A percentile compares a stretch with the other conserved stretches of the same genome.
phyloP scores from a whole-genome alignment of 768 basidiomycete genomes.

The Pholiota molesta region DNA sequence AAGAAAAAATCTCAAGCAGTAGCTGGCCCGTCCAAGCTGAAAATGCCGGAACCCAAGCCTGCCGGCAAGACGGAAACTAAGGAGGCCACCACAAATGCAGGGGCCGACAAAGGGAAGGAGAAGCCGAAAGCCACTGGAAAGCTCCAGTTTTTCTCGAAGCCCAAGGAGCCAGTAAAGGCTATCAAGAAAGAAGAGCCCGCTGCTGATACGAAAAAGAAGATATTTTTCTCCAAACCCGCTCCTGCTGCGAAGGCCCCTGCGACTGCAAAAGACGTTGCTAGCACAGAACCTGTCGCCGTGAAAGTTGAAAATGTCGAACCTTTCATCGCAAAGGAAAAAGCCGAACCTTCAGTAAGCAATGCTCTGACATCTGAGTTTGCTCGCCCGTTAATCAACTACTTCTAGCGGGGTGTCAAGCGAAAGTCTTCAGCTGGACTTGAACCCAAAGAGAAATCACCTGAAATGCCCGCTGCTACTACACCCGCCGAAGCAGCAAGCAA shows the following conservation, averaged over 20 bases:
- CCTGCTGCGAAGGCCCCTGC: constrained; percentile 12
- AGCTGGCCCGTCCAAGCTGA: constrained; percentile 46
- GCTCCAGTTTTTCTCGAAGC: constrained; percentile 60
- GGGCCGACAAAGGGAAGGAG: constrained; percentile 20
- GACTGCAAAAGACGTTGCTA: constrained; percentile 10
- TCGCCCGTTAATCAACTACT: constrained; percentile 6
- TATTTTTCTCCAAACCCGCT: constrained; percentile 23
- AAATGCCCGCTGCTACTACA: background rate
- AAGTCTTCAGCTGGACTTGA: constrained; percentile 43
- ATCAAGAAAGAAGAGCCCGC: constrained; percentile 42
- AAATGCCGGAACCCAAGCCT: constrained; percentile 19
- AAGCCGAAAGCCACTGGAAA: constrained; percentile 45
- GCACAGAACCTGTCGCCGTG: background rate
- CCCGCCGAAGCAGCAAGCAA: constrained; percentile 18
- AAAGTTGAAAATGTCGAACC: constrained; percentile 7
- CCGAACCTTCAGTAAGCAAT: constrained; percentile 21
- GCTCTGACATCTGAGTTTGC: background rate
- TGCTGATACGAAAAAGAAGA: constrained; percentile 20
- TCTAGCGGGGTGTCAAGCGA: constrained; percentile 43
- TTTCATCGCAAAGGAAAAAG: constrained; percentile 11
- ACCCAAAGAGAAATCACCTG: constrained; percentile 15
- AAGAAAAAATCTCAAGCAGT: constrained; percentile 33
- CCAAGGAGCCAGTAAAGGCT: constrained; percentile 31
- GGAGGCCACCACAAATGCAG: constrained; percentile 17
- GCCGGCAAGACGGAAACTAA: constrained; percentile 27